Conservation (phyloP, 495 filamentous ascomycete genomes). For the Lepidopterella palustris region DNA sequence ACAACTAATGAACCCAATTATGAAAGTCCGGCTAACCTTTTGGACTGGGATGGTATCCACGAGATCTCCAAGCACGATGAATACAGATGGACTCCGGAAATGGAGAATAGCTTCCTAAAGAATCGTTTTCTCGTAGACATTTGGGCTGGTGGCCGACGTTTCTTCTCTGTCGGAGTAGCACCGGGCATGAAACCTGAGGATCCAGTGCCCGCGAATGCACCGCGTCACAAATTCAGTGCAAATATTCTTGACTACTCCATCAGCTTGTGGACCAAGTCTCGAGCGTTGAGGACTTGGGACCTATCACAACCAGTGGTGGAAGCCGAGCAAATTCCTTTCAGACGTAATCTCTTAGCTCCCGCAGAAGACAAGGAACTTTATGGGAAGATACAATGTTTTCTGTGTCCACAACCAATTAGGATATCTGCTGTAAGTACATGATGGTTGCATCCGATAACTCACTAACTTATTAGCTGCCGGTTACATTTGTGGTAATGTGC, state of each 20-base stretch:
- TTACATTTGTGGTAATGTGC: constrained; percentile 57
- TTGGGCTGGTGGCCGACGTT: constrained; percentile 64
- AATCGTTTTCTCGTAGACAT: constrained; percentile 66
- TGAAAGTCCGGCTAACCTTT: constrained; percentile 34
- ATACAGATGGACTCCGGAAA: constrained; percentile 50
- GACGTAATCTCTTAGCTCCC: constrained; percentile 73
- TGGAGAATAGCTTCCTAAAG: constrained; percentile 50
- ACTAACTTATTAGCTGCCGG: constrained; percentile 51
- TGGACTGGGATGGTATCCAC: constrained; percentile 62
- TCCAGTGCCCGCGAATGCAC: constrained; percentile 47
- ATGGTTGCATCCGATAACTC: constrained; percentile 17
- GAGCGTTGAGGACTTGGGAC: constrained; percentile 42
- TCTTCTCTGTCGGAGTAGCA: constrained; percentile 43
- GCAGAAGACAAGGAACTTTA: constrained; percentile 41
- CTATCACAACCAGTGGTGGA: constrained; percentile 70
- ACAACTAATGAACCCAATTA: neutral
- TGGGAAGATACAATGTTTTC: constrained; percentile 34
- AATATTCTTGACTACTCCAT: constrained; percentile 61
- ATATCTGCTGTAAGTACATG: constrained; percentile 63
- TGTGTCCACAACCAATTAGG: constrained; percentile 58
- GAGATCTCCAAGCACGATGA: constrained; percentile 47
- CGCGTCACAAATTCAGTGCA: constrained; percentile 45
- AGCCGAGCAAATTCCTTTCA: constrained; percentile 63
- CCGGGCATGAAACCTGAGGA: constrained; percentile 47
- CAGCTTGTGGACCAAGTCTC: constrained; percentile 52